Conservation (phyloP, 129 eudicot genomes). For the Gnaphalium uliginosum region DNA sequence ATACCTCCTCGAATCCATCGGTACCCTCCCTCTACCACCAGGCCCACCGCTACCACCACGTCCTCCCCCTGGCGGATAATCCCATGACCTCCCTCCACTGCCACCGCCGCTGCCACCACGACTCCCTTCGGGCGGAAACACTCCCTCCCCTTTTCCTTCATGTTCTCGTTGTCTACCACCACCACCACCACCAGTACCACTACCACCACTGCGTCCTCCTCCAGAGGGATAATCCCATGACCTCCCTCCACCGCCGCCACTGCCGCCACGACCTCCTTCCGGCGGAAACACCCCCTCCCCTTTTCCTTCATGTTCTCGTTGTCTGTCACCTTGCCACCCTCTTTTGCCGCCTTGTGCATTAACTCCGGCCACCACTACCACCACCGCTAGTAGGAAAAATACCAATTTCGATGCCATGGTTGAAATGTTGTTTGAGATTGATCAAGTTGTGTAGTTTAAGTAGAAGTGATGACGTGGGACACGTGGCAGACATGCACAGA, state of each 20-base stretch:
- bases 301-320: slow-evolving; percentile 10
- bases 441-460: not conserved
- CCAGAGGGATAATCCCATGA: not conserved
- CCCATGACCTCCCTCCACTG: slow-evolving; percentile 20
- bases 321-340: slow-evolving; percentile 10
- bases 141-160: slow-evolving; percentile 8
- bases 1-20: slow-evolving; percentile 34
- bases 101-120: not conserved
- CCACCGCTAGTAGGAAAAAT: not conserved
- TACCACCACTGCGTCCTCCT: not conserved
- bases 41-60: slow-evolving; percentile 4
- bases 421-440: not conserved
- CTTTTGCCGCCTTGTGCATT: slow-evolving; percentile 24
- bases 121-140: not conserved
- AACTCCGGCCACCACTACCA: slow-evolving; percentile 12
- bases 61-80: slow-evolving; percentile 32
- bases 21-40: slow-evolving; percentile 24
- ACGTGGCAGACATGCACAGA: slow-evolving; percentile 1
- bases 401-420: slow-evolving; percentile 13
- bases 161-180: not conserved
- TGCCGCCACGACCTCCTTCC: not conserved
- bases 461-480: slow-evolving; percentile 4
- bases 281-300: slow-evolving; percentile 28
- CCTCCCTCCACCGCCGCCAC: not conserved
- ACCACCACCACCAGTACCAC: not conserved